These are phyloP conservation scores for Ramalina peruviana DNA, from an alignment of 495 filamentous ascomycete genomes.

Conservation along the genomic window DNA sequence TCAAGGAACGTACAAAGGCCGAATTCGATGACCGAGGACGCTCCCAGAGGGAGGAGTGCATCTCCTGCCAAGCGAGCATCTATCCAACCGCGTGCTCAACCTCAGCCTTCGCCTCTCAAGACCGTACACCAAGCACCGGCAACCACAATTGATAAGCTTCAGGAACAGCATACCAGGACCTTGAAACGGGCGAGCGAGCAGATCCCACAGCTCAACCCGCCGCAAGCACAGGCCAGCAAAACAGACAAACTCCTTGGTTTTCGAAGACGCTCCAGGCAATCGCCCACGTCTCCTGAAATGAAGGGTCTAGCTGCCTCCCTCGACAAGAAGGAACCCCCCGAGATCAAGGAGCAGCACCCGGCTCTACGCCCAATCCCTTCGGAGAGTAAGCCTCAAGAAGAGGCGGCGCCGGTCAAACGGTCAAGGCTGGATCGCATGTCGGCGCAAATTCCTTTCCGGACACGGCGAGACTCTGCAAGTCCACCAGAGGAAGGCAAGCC, in stretches of 20 bases:
- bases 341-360: too few relatives aligned
- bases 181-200: not conserved
- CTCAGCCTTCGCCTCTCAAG: constrained; percentile 2
- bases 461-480: not conserved
- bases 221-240: constrained; percentile 3
- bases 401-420: not conserved
- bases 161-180: not conserved
- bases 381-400: not conserved
- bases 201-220: not conserved
- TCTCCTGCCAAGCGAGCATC: constrained; percentile 1
- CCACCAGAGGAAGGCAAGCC: not conserved
- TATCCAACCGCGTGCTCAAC: not conserved
- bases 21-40: too few relatives aligned
- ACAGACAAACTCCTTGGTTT: constrained; percentile 9
- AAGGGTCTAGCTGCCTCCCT: not conserved
- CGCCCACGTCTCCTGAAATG: constrained; percentile 1
- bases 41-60: not conserved
- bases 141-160: not conserved
- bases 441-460: constrained; percentile 1
- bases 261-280: constrained; percentile 6
- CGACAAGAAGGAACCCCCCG: not conserved
- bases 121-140: not conserved
- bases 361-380: too few relatives aligned
- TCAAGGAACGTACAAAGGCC: too few relatives aligned
- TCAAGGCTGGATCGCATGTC: constrained; percentile 1